Conservation (phyloP, 148 eudicot species). For the Dysphania ambrosioides region DNA sequence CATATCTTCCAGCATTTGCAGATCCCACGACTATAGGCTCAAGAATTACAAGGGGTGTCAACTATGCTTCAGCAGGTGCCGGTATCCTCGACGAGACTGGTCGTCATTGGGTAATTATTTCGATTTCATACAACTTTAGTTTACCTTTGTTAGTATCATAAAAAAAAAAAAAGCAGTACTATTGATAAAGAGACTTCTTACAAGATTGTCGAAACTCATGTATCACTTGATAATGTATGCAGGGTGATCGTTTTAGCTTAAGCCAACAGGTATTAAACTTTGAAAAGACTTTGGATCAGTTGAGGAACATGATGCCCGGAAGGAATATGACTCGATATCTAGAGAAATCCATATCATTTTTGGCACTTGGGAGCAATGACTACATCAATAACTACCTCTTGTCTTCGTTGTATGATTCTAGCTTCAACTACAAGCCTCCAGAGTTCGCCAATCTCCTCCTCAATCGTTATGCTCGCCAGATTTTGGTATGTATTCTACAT, state of each 20-base stretch:
- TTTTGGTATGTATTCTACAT: slow-evolving; percentile 40
- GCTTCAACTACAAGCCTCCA: slow-evolving; percentile 55
- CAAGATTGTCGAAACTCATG: no score
- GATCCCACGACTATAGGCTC: slow-evolving; percentile 52
- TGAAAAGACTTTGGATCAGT: slow-evolving; percentile 56
- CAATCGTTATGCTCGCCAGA: slow-evolving; percentile 60
- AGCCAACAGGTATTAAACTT: slow-evolving; percentile 80
- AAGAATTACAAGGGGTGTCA: slow-evolving; percentile 57
- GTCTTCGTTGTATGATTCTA: slow-evolving; percentile 52
- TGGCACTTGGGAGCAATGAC: slow-evolving; percentile 86
- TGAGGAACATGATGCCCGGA: slow-evolving; percentile 44
- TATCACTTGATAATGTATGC: slow-evolving; percentile 14
- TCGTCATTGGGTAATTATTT: slow-evolving; percentile 66
- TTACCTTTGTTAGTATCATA: no score
- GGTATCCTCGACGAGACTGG: slow-evolving; percentile 84
- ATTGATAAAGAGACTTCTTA: no score
- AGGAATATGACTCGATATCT: slow-evolving; percentile 43
- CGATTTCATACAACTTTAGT: no score
- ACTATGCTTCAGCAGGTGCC: slow-evolving; percentile 86
- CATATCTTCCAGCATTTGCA: slow-evolving; percentile 67
- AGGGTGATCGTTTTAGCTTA: slow-evolving; percentile 73
- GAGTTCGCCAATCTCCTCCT: slow-evolving; percentile 75
- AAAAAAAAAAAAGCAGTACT: no score
- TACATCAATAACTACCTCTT: slow-evolving; percentile 94
- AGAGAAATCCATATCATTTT: slow-evolving; percentile 50